Evolutionary conservation across 768 basidiomycete species (phyloP).

Genomic region (Collybiopsis luxurians): DNA sequence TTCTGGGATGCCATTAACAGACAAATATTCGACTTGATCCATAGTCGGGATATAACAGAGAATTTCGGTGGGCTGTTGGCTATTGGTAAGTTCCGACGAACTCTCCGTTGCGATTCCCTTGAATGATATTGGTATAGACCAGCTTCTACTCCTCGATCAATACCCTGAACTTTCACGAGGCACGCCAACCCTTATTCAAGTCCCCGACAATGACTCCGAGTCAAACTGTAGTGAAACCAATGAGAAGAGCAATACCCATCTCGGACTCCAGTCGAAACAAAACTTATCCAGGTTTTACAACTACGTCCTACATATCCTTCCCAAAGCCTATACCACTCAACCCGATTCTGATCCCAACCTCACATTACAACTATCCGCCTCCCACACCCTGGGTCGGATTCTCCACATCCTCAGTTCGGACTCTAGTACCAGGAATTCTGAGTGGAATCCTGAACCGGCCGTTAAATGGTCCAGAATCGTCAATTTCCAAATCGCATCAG

Average conservation of each 20-base stretch:
- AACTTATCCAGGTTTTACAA: constrained; percentile 87
- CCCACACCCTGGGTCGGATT: constrained; percentile 89
- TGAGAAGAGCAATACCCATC: too few species aligned
- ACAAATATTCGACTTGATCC: constrained; percentile 77
- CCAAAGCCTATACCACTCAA: too few species aligned
- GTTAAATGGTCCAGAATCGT: too few species aligned
- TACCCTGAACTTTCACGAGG: too few species aligned
- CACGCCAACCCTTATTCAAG: too few species aligned
- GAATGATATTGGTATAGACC: constrained; percentile 40
- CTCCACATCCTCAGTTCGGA: constrained; percentile 78
- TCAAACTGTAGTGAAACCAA: constrained; percentile 80
- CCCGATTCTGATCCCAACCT: constrained; percentile 88
- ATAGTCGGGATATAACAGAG: constrained; percentile 74
- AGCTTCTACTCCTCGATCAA: too few species aligned
- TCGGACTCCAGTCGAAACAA: constrained; percentile 74
- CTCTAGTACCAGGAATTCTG: constrained; percentile 83
- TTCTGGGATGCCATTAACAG: constrained; percentile 81
- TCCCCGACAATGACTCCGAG: constrained; percentile 71
- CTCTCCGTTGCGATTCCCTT: neutral
- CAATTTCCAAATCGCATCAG: constrained; percentile 83
- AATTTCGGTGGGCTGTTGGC: constrained; percentile 86
- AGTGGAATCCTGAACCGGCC: too few species aligned
- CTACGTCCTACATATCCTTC: constrained; percentile 88
- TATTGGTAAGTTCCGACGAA: constrained; percentile 57
- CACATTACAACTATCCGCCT: constrained; percentile 92